Percentiles rank a stretch among this genome's conserved stretches.
Evolutionary conservation across 768 basidiomycete species (phyloP).

Genomic region (Suillus ampliporus): DNA sequence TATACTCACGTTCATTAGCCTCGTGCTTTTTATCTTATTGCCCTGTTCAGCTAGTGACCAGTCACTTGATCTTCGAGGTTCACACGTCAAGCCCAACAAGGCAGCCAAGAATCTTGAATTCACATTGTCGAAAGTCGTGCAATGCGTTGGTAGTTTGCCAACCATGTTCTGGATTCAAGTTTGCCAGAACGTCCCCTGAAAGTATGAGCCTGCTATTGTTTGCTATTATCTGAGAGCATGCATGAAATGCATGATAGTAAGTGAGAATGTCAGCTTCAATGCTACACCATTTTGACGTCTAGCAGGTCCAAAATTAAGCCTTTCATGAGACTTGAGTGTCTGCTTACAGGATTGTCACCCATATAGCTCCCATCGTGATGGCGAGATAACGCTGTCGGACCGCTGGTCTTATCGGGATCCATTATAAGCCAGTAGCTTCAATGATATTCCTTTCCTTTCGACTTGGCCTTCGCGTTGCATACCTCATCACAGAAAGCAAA

Average conservation of each 20-base stretch:
- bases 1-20: not conserved
- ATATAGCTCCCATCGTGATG: not conserved
- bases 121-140: not conserved
- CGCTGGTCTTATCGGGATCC: slow-evolving; percentile 8
- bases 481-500: not conserved
- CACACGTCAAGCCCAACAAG: not conserved
- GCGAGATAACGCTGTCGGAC: slow-evolving; percentile 9
- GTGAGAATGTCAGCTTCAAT: slow-evolving; percentile 2
- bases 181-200: not conserved
- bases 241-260: not conserved
- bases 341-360: not conserved
- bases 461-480: not conserved
- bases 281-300: not conserved
- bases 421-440: slow-evolving; percentile 4
- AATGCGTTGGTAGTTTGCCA: not conserved
- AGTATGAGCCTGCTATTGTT: not conserved
- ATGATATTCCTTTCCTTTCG: not conserved
- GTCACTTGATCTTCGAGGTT: slow-evolving; percentile 3
- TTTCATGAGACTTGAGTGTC: not conserved
- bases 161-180: not conserved
- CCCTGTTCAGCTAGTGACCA: not conserved
- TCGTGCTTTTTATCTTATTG: not conserved
- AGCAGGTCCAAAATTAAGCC: not conserved
- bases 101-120: not conserved
- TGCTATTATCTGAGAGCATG: not conserved